Conservation (phyloP, 2,329 filamentous ascomycete species). For the Cordyceps militaris region DNA sequence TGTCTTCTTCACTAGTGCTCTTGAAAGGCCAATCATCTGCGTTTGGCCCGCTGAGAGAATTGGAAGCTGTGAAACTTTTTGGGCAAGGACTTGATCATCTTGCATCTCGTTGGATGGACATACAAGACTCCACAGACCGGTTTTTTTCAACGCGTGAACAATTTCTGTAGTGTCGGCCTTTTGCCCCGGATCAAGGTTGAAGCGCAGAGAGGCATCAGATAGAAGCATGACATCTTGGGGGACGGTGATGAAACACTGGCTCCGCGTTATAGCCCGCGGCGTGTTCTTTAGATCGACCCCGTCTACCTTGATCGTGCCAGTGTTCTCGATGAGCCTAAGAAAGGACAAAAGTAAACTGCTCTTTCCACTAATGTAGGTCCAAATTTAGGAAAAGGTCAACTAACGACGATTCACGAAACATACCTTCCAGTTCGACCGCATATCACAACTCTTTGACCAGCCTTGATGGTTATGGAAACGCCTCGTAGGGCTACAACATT, state of each 20-base stretch:
- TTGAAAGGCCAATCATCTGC: slow-evolving; percentile 27
- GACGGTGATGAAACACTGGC: slow-evolving; percentile 25
- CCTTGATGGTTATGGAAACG: slow-evolving; percentile 14
- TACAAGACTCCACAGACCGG: slow-evolving; percentile 14
- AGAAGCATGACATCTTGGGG: slow-evolving; percentile 24
- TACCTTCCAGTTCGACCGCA: slow-evolving; percentile 23
- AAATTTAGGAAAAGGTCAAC: slow-evolving; percentile 6
- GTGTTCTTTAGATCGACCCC: slow-evolving; percentile 21
- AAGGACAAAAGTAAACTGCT: slow-evolving; percentile 19
- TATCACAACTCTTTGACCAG: slow-evolving; percentile 19
- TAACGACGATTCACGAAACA: neutral
- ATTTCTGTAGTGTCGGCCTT: slow-evolving; percentile 11
- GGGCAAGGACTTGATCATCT: slow-evolving; percentile 11
- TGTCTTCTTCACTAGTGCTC: slow-evolving; percentile 23
- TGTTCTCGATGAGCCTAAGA: slow-evolving; percentile 15
- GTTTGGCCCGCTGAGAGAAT: slow-evolving; percentile 27
- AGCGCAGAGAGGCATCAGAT: slow-evolving; percentile 16
- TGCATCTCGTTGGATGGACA: no score
- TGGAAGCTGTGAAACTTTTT: slow-evolving; percentile 19
- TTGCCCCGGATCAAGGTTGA: slow-evolving; percentile 17
- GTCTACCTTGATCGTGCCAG: slow-evolving; percentile 24
- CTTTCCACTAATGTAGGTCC: slow-evolving; percentile 20
- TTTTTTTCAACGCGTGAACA: slow-evolving; percentile 10
- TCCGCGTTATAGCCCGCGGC: slow-evolving; percentile 19
- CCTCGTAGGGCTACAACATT: no score